Percentiles rank a stretch among this genome's conserved stretches.
These are phyloP conservation scores for Alternaria novae-zelandiae DNA, from an alignment of 2,329 filamentous ascomycete genomes.

Conservation along the genomic window DNA sequence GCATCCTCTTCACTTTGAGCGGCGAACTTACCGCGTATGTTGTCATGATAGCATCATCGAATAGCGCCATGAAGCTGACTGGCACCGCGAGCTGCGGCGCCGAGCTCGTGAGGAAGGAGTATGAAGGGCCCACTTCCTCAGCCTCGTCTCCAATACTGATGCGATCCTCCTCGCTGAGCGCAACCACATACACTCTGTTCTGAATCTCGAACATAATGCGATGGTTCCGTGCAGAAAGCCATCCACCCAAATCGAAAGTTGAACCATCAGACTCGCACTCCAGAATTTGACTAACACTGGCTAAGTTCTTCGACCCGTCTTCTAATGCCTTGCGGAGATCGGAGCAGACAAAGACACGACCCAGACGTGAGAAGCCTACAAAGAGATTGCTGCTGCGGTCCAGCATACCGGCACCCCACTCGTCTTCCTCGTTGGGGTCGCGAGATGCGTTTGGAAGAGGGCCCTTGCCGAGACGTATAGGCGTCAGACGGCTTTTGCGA, in stretches of 20 bases:
- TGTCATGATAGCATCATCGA: constrained; percentile 9
- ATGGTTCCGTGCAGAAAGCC: constrained; percentile 4
- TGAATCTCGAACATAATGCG: constrained; percentile 8
- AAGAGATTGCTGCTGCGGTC: constrained; percentile 11
- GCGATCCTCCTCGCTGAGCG: not conserved
- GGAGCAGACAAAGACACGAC: constrained; percentile 4
- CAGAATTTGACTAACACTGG: constrained; percentile 1
- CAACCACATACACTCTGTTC: constrained; percentile 1
- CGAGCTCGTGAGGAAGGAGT: not conserved
- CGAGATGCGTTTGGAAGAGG: not conserved
- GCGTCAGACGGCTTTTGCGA: constrained; percentile 1
- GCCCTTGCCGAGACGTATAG: not conserved
- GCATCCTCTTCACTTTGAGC: not conserved
- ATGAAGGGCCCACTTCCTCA: not conserved
- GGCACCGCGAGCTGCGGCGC: constrained; percentile 1
- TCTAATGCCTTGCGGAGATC: constrained; percentile 7
- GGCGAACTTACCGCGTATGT: constrained; percentile 1
- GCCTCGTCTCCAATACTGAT: not conserved
- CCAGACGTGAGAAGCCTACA: constrained; percentile 6
- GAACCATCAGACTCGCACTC: constrained; percentile 8
- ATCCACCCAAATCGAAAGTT: not conserved
- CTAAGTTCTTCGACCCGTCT: not conserved
- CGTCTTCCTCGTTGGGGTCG: constrained; percentile 2
- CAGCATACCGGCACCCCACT: constrained; percentile 14
- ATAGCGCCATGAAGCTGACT: constrained; percentile 8